These are phyloP conservation scores for Beta corolliflora DNA, from an alignment of 179 eudicot genomes.

Conservation along the genomic window DNA sequence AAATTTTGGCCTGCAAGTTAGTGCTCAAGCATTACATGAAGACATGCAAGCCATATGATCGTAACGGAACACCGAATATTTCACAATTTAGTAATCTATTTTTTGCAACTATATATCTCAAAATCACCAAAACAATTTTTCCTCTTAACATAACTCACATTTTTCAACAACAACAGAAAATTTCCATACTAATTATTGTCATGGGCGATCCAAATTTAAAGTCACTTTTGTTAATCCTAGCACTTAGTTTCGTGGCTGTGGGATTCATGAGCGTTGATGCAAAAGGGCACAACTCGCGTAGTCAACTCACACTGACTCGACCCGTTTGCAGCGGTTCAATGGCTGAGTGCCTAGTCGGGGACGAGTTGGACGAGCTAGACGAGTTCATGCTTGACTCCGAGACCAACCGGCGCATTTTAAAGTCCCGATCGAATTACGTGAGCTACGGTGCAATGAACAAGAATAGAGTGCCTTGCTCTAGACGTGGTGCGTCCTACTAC, in stretches of 20 bases:
- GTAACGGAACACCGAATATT: neutral
- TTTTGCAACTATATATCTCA: constrained; percentile 19
- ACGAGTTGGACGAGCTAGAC: constrained; percentile 42
- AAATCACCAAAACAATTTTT: constrained; percentile 1
- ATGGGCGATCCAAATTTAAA: constrained; percentile 18
- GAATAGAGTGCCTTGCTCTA: constrained; percentile 72
- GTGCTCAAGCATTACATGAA: constrained; percentile 30
- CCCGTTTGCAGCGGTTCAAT: constrained; percentile 26
- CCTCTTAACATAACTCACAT: constrained; percentile 12
- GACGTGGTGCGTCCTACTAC: constrained; percentile 79
- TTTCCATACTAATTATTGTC: neutral
- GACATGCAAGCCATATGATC: constrained; percentile 21
- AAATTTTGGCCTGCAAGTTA: neutral
- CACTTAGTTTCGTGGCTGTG: constrained; percentile 10
- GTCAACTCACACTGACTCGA: neutral
- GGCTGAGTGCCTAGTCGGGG: constrained; percentile 29
- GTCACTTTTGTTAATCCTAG: constrained; percentile 19
- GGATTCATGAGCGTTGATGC: constrained; percentile 20
- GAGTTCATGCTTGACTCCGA: constrained; percentile 65
- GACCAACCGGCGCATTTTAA: constrained; percentile 60
- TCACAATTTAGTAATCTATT: neutral
- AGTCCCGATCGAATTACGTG: constrained; percentile 48
- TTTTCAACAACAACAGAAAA: neutral
- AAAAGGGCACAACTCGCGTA: neutral
- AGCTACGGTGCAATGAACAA: constrained; percentile 74